phyloP scores from a whole-genome alignment of 2,329 filamentous ascomycete species.

The Helminthosporium solani region DNA sequence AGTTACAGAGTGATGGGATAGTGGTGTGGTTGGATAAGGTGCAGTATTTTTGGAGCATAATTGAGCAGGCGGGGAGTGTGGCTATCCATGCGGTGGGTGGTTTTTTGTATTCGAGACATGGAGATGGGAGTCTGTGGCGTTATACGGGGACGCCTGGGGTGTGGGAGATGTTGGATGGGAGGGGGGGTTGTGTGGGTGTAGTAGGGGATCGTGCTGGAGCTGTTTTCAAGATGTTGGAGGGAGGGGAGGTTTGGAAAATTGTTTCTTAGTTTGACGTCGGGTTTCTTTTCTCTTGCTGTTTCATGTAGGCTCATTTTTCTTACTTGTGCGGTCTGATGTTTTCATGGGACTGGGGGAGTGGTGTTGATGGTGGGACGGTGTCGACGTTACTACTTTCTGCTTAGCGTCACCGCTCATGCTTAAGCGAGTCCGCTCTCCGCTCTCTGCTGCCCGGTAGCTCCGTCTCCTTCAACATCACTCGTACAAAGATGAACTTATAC shows the following conservation, averaged over 20 bases:
- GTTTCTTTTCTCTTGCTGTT: neutral
- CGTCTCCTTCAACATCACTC: neutral
- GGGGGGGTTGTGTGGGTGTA: slow-evolving; percentile 8
- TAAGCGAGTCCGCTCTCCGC: slow-evolving; percentile 22
- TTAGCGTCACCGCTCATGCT: slow-evolving; percentile 18
- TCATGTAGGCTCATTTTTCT: neutral
- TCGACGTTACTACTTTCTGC: no score
- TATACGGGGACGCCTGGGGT: slow-evolving; percentile 28
- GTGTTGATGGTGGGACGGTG: no score
- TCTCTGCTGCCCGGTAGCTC: no score
- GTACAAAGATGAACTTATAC: no score
- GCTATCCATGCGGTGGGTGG: slow-evolving; percentile 20
- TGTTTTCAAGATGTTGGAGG: slow-evolving; percentile 24
- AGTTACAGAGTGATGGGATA: slow-evolving; percentile 23
- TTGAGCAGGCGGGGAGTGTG: slow-evolving; percentile 19
- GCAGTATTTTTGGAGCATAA: slow-evolving; percentile 22
- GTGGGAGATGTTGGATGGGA: slow-evolving; percentile 31
- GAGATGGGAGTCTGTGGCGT: slow-evolving; percentile 28
- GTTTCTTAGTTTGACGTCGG: slow-evolving; percentile 12
- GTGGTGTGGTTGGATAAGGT: slow-evolving; percentile 29
- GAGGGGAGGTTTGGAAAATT: slow-evolving; percentile 24
- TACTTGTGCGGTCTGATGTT: no score
- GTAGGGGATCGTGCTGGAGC: slow-evolving; percentile 24
- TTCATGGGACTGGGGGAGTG: no score
- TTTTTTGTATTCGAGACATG: slow-evolving; percentile 25